Evolutionary conservation across 345 rosid species (phyloP), one percentile per base, ranked within the genome.

Genomic region (Eutrema japonicum): DNA sequence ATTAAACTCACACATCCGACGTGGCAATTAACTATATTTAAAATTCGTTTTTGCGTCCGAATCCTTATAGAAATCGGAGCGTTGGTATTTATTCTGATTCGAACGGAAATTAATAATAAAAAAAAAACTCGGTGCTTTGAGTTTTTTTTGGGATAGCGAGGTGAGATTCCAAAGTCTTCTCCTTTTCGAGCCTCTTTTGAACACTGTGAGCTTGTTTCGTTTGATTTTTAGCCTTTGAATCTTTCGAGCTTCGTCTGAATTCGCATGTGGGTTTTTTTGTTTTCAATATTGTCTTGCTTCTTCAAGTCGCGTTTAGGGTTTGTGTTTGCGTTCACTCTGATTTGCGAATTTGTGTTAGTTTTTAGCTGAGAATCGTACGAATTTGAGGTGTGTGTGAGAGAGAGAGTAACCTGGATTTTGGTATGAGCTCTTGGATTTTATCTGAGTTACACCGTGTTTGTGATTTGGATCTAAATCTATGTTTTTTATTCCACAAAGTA

Each of bases 41-140:
- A 90, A 88, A 76, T 84, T 90, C 87, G 89, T 71, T 83, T 86
- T 87, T 83, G 81, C 80, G 85, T 92, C 95, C 95, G 92, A 41
- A 8, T 62, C 66, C 51, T 43, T 63, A 14, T 16, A 14, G 10
- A 47, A 47, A 47, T 63, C 64, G 71, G 63, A 73, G 64, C 55
- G 56, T 72, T 35, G 64, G 64, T 35, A 46, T 66, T 45, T 54
- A 56, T 73, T 74, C 77, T 66, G 37, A 54, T 74, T 56, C 77
- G 58, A 73, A 56, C 13, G 6, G 22, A 30, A 30, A 41, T 16
- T 42, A 43, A 32, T 3, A 4, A 30, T 0, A 2, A 54, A 45
- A 7, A 70, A 9, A 22, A 48, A 22, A 69, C 35, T 56, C 36
- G 47, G 52, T 65, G 72, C 58, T 55, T 71, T 59, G 74, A 53